Conservation (phyloP, 345 rosid species). For the Clausena lansium region DNA sequence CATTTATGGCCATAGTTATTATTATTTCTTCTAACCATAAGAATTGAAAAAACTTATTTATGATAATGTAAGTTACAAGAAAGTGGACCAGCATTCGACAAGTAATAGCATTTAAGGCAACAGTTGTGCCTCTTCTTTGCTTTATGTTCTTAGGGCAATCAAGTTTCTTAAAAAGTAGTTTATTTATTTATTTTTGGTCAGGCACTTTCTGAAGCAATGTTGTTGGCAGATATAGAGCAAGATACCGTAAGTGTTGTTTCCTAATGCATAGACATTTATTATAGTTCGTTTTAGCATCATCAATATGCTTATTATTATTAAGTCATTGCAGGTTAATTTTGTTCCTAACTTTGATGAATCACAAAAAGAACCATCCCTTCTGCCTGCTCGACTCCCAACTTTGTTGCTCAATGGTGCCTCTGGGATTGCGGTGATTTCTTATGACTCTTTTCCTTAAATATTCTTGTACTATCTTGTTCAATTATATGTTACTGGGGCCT, state of each 20-base stretch:
- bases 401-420: constrained; percentile 89
- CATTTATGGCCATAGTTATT: not conserved
- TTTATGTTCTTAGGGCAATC: constrained; percentile 6
- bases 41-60: not conserved
- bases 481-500: not conserved
- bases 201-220: constrained; percentile 83
- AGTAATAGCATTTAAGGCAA: not conserved
- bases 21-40: not conserved
- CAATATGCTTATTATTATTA: not conserved
- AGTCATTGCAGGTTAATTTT: constrained; percentile 74
- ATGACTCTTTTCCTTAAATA: constrained; percentile 4
- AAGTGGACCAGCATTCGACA: not conserved
- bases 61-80: not conserved
- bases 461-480: constrained; percentile 9
- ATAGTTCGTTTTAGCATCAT: not conserved
- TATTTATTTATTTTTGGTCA: constrained; percentile 32
- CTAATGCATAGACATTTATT: constrained; percentile 18
- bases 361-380: constrained; percentile 83
- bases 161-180: not conserved
- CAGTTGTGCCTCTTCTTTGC: not conserved
- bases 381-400: constrained; percentile 94
- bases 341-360: constrained; percentile 91
- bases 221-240: constrained; percentile 80
- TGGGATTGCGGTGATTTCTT: constrained; percentile 79
- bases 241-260: constrained; percentile 58